Percentiles rank a stretch among this genome's conserved stretches.
Evolutionary conservation across 305 asterid species (phyloP).

Genomic region (Solanum hybrid): DNA sequence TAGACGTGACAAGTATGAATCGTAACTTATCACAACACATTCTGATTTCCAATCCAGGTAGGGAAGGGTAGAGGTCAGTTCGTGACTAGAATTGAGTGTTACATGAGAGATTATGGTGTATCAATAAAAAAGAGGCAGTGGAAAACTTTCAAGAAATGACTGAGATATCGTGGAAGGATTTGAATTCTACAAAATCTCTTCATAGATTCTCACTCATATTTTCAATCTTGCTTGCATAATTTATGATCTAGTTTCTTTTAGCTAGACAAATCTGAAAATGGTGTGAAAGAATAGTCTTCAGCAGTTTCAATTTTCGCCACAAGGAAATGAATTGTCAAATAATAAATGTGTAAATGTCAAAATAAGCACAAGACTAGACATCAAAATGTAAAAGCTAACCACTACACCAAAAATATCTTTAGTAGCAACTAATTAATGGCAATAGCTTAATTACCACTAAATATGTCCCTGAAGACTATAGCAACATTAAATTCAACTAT

Average conservation of each 20-base stretch:
- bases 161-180: not conserved
- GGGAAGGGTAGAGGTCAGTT: not conserved
- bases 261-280: not conserved
- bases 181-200: not conserved
- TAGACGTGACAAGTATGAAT: too few relatives aligned
- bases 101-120: not conserved
- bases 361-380: not conserved
- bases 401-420: not conserved
- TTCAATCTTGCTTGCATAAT: not conserved
- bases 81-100: not conserved
- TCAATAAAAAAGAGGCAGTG: not conserved
- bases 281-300: not conserved
- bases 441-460: not conserved
- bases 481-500: not conserved
- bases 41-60: not conserved
- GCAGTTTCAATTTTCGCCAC: not conserved
- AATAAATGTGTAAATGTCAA: not conserved
- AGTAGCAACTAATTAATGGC: too few relatives aligned
- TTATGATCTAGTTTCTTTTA: too few relatives aligned
- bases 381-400: not conserved
- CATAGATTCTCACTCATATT: not conserved
- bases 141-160: not conserved
- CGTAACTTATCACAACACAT: not conserved
- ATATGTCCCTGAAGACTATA: not conserved
- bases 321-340: not conserved